Evolutionary conservation across 2,329 filamentous ascomycete genomes (phyloP).

Genomic region (Shiraia bambusicola): DNA sequence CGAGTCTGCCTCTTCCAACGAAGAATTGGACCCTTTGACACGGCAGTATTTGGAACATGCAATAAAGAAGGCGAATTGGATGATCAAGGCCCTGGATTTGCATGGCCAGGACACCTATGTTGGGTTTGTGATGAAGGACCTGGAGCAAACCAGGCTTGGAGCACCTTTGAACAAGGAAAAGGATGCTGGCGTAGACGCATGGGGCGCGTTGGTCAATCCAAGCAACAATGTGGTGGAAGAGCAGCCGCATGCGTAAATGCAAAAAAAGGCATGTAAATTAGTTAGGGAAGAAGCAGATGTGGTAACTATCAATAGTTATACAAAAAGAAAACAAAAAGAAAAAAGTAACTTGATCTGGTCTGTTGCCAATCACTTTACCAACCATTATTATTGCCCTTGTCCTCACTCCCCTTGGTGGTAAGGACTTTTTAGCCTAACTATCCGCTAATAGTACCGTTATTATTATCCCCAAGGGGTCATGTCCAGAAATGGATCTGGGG

Average conservation of each 20-base stretch:
- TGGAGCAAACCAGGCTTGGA: background rate
- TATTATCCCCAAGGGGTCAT: no score
- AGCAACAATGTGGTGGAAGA: conserved; percentile 9
- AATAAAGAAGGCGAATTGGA: conserved; percentile 23
- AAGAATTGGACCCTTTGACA: conserved; percentile 11
- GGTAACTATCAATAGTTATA: no score
- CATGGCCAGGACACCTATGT: conserved; percentile 21
- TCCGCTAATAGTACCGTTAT: no score
- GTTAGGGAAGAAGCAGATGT: background rate
- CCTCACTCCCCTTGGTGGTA: no score
- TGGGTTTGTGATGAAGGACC: conserved; percentile 13
- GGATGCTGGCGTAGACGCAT: conserved; percentile 14
- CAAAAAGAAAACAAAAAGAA: no score
- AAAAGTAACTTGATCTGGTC: no score
- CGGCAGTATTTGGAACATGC: conserved; percentile 18
- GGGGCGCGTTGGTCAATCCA: conserved; percentile 19
- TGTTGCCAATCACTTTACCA: no score
- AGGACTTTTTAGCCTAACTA: no score
- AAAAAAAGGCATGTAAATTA: background rate
- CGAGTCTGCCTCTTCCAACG: conserved; percentile 20
- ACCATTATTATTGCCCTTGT: no score
- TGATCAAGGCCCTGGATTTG: conserved; percentile 18
- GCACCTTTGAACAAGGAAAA: conserved; percentile 3
- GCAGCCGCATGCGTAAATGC: conserved; percentile 5
- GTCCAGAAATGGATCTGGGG: no score